Conservation (phyloP, 2,329 filamentous ascomycete genomes). For the Amauroascus niger region DNA sequence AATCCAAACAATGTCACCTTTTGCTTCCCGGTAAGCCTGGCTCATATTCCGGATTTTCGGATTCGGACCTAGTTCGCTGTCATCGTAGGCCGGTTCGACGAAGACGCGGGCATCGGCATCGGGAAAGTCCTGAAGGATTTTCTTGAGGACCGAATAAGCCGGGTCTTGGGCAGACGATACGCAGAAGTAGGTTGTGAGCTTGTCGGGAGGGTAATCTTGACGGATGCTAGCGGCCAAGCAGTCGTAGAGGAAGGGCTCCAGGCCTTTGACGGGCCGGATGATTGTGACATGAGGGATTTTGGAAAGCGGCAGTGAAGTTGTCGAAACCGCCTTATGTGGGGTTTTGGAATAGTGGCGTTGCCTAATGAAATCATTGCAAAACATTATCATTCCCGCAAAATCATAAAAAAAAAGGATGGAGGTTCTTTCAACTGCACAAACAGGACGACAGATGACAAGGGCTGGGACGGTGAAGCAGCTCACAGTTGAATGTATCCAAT, state of each 20-base stretch:
- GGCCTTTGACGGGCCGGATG: constrained; percentile 84
- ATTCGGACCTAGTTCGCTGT: constrained; percentile 69
- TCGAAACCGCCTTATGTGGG: constrained; percentile 36
- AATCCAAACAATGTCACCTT: constrained; percentile 84
- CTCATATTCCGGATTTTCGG: constrained; percentile 99
- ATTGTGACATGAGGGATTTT: constrained; percentile 74
- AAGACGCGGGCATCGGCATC: constrained; percentile 60
- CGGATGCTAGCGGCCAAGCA: constrained; percentile 79
- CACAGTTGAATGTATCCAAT: constrained; percentile 54
- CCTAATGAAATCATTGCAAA: constrained; percentile 30
- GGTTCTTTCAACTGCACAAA: too few relatives aligned
- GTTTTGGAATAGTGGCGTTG: constrained; percentile 45
- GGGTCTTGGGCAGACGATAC: constrained; percentile 65
- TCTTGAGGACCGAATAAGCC: constrained; percentile 62
- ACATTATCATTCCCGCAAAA: background rate
- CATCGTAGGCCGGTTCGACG: constrained; percentile 64
- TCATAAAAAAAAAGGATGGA: too few relatives aligned
- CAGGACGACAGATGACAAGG: too few relatives aligned
- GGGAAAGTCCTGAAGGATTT: constrained; percentile 64
- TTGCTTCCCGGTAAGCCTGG: constrained; percentile 78
- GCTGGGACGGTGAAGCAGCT: constrained; percentile 17
- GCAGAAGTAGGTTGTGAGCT: constrained; percentile 73
- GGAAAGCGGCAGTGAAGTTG: constrained; percentile 25
- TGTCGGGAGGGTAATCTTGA: constrained; percentile 68
- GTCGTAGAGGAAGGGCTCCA: constrained; percentile 83